Percentiles rank a stretch among this genome's conserved stretches.
phyloP scores from a whole-genome alignment of 768 basidiomycete genomes.

The Nidularia pulvinata region DNA sequence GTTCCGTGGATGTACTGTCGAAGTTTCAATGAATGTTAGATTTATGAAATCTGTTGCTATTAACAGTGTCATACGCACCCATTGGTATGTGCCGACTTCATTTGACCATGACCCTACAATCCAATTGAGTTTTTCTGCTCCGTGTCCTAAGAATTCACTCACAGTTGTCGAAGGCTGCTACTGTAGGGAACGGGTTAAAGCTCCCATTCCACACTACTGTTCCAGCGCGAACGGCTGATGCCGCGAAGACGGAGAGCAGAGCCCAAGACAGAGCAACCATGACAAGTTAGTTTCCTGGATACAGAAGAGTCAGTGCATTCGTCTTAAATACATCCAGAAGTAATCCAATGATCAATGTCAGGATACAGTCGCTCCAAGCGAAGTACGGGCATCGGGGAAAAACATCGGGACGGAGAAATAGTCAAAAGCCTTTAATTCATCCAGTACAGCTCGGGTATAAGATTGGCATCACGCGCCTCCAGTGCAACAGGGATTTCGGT shows the following conservation, averaged over 20 bases:
- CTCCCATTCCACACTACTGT: conserved; percentile 55
- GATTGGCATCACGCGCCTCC: conserved; percentile 15
- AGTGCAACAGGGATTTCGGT: conserved; percentile 13
- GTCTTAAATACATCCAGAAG: conserved; percentile 9
- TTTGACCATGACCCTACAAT: conserved; percentile 53
- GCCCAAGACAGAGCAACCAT: conserved; percentile 26
- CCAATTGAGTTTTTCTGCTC: neutral
- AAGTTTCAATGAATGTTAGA: too few species aligned
- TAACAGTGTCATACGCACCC: conserved; percentile 28
- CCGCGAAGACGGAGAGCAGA: conserved; percentile 28
- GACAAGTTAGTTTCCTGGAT: conserved; percentile 1
- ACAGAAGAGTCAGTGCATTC: neutral
- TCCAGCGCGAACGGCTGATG: conserved; percentile 36
- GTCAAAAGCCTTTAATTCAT: conserved; percentile 6
- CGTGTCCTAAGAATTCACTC: conserved; percentile 9
- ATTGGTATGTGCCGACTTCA: conserved; percentile 57
- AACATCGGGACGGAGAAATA: conserved; percentile 34
- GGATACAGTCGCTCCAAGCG: conserved; percentile 22
- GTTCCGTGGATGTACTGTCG: conserved; percentile 55
- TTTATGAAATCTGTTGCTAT: neutral
- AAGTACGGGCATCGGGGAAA: conserved; percentile 24
- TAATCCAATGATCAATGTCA: conserved; percentile 24
- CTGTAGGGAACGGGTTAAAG: conserved; percentile 46
- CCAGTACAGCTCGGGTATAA: conserved; percentile 7
- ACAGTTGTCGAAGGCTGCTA: conserved; percentile 55